Base-by-base conservation (phyloP, 306 rosid species). In the Dicorynia guianensis region DNA sequence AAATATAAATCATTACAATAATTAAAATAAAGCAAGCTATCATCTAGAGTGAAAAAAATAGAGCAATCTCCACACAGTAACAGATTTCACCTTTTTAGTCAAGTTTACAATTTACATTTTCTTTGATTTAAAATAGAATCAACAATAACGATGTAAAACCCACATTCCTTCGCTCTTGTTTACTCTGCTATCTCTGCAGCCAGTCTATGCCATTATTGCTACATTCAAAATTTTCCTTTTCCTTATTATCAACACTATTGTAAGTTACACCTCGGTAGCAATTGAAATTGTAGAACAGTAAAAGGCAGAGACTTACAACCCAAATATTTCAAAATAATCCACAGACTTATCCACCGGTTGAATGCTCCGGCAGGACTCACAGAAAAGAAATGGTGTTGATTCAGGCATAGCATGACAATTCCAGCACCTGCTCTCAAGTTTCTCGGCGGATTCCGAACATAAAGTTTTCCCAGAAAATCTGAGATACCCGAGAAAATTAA, bases 291-390 rank as follows among this genome's bases (percentile, higher is more conserved):
- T 62, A 39, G n/a, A 61, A 70, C 4, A 47, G 17, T 1, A 36
- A 58, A 46, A n/a, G 6, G 34, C 49, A 66, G 20, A 66, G 19
- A 71, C 97, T 89, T 82, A 95, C 99, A 83, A 8, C 12, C 97
- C 88, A 61, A 90, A 95, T 50, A 95, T 95, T 10, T 86, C 78
- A 67, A 95, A 92, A 67, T 92, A 95, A 80, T 92, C 88, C 33
- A 86, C 74, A 3, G 96, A 92, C 30, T 79, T 69, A 81, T 92
- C 93, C 12, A 90, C 69, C 13, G 98, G 91, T 44, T 95, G 97
- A 84, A 95, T 74, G 84, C 80, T 85, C 18, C 90, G 84, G 68
- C 99, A 95, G 3, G 91, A 89, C 6, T 77, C 65, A 18, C 99
- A 95, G 56, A 89, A 60, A 39, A 95, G 82, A 82, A 90, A 95